A percentile compares a stretch with the other conserved stretches of the same genome.
Evolutionary conservation across 148 eudicot species (phyloP).

Genomic region (Arbutus unedo): DNA sequence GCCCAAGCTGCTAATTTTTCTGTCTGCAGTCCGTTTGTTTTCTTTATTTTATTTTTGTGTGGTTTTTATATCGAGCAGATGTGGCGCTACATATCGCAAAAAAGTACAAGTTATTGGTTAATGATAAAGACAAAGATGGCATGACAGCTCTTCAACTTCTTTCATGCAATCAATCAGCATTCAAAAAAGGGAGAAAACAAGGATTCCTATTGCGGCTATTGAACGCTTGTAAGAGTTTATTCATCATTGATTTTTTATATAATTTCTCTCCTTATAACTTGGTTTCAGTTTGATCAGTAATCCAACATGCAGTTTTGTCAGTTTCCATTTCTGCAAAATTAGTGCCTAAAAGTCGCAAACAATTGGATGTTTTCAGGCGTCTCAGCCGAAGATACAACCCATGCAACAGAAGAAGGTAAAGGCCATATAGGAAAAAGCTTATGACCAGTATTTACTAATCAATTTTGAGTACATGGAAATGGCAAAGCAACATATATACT

Average conservation of each 20-base stretch:
- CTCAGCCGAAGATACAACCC: neutral
- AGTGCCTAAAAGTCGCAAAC: neutral
- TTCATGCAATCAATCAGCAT: neutral
- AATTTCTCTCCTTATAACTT: neutral
- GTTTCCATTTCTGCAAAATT: neutral
- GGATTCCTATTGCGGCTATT: neutral
- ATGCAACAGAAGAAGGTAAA: neutral
- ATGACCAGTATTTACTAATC: neutral
- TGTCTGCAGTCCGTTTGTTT: no score
- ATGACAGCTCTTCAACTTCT: conserved; percentile 22
- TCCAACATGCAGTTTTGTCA: neutral
- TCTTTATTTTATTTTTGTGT: neutral
- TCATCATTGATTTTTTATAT: no score
- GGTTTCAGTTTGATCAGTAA: neutral
- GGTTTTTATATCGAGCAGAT: neutral
- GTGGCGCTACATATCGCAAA: neutral
- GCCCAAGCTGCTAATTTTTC: neutral
- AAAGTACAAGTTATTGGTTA: neutral
- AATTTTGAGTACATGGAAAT: neutral
- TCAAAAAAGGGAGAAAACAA: neutral
- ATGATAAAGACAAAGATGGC: neutral
- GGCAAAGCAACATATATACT: no score
- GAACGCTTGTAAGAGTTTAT: neutral
- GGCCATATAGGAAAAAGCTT: neutral
- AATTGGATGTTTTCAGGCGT: neutral